Evolutionary conservation across 345 rosid genomes (phyloP).

Genomic region (Salix caprea): DNA sequence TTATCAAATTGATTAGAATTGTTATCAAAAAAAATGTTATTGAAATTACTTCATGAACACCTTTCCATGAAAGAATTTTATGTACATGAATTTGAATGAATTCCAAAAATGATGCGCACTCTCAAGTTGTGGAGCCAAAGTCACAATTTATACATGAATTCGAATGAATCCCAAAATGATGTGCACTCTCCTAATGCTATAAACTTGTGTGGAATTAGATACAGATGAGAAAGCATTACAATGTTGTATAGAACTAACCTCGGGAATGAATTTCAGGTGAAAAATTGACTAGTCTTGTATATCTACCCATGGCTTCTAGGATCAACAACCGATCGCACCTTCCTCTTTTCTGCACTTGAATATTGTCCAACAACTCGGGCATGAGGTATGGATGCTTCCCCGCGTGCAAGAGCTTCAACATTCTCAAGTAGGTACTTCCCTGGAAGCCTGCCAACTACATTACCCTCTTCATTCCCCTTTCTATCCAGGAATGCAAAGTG

Average conservation of each 20-base stretch:
- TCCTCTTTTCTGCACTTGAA: constrained; percentile 65
- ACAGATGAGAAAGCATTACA: not conserved
- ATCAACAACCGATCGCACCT: constrained; percentile 66
- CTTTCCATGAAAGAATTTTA: not conserved
- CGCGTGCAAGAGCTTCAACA: constrained; percentile 71
- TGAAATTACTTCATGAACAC: not conserved
- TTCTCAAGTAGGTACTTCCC: constrained; percentile 71
- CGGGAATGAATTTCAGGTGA: not conserved
- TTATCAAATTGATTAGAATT: too few relatives aligned
- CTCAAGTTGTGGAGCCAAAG: not conserved
- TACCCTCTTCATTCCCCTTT: constrained; percentile 89
- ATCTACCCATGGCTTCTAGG: constrained; percentile 89
- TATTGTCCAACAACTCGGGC: constrained; percentile 82
- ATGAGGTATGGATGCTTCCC: constrained; percentile 72
- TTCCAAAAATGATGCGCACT: not conserved
- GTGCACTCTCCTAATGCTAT: not conserved
- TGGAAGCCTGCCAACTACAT: constrained; percentile 88
- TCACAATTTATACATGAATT: not conserved
- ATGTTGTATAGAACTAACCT: constrained; percentile 5
- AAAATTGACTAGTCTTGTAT: not conserved
- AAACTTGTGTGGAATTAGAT: not conserved
- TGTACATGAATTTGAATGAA: not conserved
- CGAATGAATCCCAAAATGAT: not conserved
- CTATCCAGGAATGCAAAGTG: constrained; percentile 83
- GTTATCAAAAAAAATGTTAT: too few relatives aligned